Conservation (phyloP, 1,284 basidiomycete genomes). For the Sanghuangporus sanghuang region DNA sequence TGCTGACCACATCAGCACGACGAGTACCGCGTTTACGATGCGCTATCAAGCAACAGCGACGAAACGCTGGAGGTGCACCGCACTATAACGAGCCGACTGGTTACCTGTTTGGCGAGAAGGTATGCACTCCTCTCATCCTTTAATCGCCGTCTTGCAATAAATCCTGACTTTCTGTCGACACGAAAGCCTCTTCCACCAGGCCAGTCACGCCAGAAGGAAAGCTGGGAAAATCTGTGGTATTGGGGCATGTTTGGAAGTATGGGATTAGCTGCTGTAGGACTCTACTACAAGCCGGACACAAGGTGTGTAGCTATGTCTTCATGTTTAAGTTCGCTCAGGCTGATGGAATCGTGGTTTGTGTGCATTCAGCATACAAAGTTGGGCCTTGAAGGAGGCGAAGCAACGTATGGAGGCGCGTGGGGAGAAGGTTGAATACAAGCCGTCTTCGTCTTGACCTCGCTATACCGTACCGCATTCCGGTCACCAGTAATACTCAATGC, state of each 20-base stretch:
- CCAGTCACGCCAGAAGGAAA: slow-evolving; percentile 80
- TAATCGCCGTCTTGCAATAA: background rate
- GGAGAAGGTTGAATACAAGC: slow-evolving; percentile 78
- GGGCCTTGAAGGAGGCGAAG: slow-evolving; percentile 88
- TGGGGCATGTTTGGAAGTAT: slow-evolving; percentile 89
- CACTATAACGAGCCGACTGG: slow-evolving; percentile 88
- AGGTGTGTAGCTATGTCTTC: slow-evolving; percentile 51
- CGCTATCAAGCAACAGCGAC: slow-evolving; percentile 6
- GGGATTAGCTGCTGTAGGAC: slow-evolving; percentile 67
- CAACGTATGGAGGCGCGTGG: slow-evolving; percentile 84
- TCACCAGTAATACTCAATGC: background rate
- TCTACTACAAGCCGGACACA: slow-evolving; percentile 95
- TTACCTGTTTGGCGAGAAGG: slow-evolving; percentile 86
- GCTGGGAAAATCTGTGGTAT: slow-evolving; percentile 89
- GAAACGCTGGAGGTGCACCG: slow-evolving; percentile 45
- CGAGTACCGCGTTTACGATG: slow-evolving; percentile 8
- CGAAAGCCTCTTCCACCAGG: slow-evolving; percentile 68
- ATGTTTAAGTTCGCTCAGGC: background rate
- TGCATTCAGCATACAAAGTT: slow-evolving; percentile 72
- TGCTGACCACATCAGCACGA: slow-evolving; percentile 15
- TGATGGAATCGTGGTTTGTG: background rate
- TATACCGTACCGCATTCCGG: background rate
- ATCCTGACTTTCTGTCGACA: slow-evolving; percentile 7
- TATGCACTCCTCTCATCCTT: slow-evolving; percentile 30
- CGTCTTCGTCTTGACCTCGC: slow-evolving; percentile 24